Evolutionary conservation across 23 red algal genomes (phyloP), one percentile per base, ranked within the genome.

Genomic region (Pyropia yezoensis): DNA sequence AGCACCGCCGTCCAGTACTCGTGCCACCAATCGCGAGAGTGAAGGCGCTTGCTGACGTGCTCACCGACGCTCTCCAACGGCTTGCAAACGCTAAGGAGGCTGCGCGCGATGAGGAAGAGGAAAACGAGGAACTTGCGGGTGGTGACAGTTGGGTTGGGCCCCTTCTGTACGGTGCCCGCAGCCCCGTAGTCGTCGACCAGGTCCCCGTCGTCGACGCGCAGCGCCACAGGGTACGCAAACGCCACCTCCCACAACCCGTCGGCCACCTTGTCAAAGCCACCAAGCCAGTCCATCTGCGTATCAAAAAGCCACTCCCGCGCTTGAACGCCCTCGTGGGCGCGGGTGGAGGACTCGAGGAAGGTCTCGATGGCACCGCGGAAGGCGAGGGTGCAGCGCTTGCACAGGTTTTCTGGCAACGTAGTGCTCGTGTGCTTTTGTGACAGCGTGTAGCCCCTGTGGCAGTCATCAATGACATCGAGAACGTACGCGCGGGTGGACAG

Each of bases 121-220:
- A 78, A 32, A 26, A 63, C 61, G 23, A 78, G 56, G 52, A 59
- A 58, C 74, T 78, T 78, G 28, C 61, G 65, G 0, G 60, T 65
- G 27, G 74, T n/a, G 65, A 0, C 62, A 60, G 32, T 78, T 78
- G 9, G 59, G 18, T 16, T 63, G 57, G 20, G 18, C 62, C 52
- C 27, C 65, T 3, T 18, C 17, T 4, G 74, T 60, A 54, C 74
- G 65, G 2, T 3, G 18, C n/a, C 67, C n/a, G n/a, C n/a, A n/a
- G n/a, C 74, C 19, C 67, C 25, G 20, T 39, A 16, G 20, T 52
- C 18, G n/a, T 39, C 29, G 16, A 52, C 52, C 18, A 28, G 30
- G 25, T 51, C 30, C 26, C 45, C 49, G 18, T 59, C 55, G 6
- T 63, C 60, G 2, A 65, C 54, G 14, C 53, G 47, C 4, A 76